These are phyloP conservation scores for Nicotiana attenuata DNA, from an alignment of 257 asterid species.

Conservation along the genomic window DNA sequence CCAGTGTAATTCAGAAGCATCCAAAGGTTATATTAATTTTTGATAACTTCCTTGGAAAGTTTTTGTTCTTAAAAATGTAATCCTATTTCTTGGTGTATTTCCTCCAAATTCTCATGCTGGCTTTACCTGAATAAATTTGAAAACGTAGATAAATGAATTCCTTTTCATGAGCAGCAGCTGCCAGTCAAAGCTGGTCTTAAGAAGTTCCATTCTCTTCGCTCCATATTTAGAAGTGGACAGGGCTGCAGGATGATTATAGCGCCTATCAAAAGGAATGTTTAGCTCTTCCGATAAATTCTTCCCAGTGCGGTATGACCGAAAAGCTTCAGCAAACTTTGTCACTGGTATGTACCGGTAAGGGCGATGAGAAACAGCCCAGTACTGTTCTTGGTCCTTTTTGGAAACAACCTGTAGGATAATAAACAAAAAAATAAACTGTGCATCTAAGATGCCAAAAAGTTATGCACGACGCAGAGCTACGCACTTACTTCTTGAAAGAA, in stretches of 20 bases:
- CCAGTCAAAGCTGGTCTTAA: conserved; percentile 72
- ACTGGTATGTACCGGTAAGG: conserved; percentile 67
- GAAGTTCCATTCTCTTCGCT: conserved; percentile 63
- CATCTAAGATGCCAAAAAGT: not conserved
- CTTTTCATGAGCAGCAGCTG: conserved; percentile 87
- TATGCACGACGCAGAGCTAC: conserved; percentile 10
- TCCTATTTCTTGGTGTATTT: not conserved
- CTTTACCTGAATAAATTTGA: conserved; percentile 83
- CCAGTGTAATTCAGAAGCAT: not conserved
- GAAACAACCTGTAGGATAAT: conserved; percentile 55
- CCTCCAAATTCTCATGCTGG: conserved; percentile 1
- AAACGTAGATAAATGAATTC: conserved; percentile 75
- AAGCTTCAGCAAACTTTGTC: conserved; percentile 68
- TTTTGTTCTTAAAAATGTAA: not conserved
- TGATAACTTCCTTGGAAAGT: not conserved
- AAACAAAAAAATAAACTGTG: conserved; percentile 20
- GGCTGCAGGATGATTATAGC: conserved; percentile 90
- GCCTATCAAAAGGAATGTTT: conserved; percentile 66
- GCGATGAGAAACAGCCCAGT: conserved; percentile 66
- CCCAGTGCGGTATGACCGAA: conserved; percentile 55
- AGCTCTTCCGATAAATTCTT: conserved; percentile 57
- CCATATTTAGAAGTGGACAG: conserved; percentile 73
- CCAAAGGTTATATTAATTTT: not conserved
- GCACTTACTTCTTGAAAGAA: conserved; percentile 90
- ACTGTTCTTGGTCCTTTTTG: conserved; percentile 87